phyloP scores from a whole-genome alignment of 352 stramenopile species.

The Phytophthora ohioensis region DNA sequence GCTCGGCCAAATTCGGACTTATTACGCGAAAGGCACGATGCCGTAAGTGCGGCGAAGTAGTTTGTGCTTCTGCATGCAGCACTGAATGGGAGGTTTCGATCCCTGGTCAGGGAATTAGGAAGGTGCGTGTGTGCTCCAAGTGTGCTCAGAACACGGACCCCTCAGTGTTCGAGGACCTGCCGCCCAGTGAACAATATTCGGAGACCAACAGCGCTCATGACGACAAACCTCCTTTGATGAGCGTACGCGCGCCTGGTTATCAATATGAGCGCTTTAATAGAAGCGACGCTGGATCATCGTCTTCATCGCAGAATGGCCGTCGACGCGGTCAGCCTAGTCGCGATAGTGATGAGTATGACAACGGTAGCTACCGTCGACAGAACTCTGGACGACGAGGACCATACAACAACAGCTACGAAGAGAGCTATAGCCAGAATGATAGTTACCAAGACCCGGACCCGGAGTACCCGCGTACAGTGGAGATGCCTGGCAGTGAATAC shows the following conservation, averaged over 20 bases:
- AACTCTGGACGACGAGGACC: conserved; percentile 22
- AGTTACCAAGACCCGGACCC: conserved; percentile 38
- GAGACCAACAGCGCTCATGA: conserved; percentile 45
- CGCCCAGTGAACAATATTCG: conserved; percentile 38
- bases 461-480: conserved; percentile 31
- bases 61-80: conserved; percentile 64
- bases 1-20: conserved; percentile 62
- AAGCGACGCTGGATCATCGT: conserved; percentile 29
- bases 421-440: conserved; percentile 29
- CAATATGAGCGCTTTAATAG: conserved; percentile 37
- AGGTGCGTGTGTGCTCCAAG: conserved; percentile 69
- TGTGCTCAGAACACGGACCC: conserved; percentile 51
- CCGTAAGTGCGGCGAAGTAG: conserved; percentile 79
- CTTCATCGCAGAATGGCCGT: conserved; percentile 12
- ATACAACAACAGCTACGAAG: conserved; percentile 32
- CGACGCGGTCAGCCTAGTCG: conserved; percentile 13
- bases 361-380: conserved; percentile 13
- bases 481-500: conserved; percentile 34
- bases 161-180: conserved; percentile 36
- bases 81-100: conserved; percentile 66
- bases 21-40: conserved; percentile 74
- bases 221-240: conserved; percentile 36
- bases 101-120: conserved; percentile 50
- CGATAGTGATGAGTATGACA: conserved; percentile 32
- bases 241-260: conserved; percentile 41